Conservation (phyloP, 805 yeast species). For the Lachancea lanzarotensis region DNA sequence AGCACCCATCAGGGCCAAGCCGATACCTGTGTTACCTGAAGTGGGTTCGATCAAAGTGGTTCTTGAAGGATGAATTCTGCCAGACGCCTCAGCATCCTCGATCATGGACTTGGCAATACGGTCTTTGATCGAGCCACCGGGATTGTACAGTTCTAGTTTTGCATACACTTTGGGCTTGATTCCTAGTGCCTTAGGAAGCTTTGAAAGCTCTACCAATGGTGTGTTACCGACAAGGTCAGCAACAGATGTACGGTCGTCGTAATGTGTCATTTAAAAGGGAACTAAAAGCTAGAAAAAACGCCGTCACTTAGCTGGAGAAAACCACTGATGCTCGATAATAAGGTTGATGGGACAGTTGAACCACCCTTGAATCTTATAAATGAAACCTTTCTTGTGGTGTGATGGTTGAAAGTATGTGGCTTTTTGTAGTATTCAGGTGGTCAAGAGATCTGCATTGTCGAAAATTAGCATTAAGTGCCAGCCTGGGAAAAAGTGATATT, state of each 20-base stretch:
- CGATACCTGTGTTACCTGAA: slow-evolving; percentile 88
- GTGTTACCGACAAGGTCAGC: slow-evolving; percentile 81
- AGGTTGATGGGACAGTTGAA: too few relatives aligned
- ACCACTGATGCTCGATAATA: too few relatives aligned
- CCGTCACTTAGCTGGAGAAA: too few relatives aligned
- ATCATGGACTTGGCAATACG: slow-evolving; percentile 85
- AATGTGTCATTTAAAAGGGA: slow-evolving; percentile 3
- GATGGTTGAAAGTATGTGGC: too few relatives aligned
- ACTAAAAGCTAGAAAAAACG: neutral
- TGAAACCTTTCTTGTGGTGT: too few relatives aligned
- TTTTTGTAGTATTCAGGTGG: too few relatives aligned
- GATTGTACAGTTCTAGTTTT: slow-evolving; percentile 76
- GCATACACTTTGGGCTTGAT: slow-evolving; percentile 66
- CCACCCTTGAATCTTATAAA: neutral
- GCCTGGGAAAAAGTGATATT: too few relatives aligned
- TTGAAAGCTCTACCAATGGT: slow-evolving; percentile 68
- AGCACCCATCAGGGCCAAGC: slow-evolving; percentile 81
- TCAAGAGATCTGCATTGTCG: neutral
- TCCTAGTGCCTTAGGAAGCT: slow-evolving; percentile 68
- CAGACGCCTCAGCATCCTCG: slow-evolving; percentile 72
- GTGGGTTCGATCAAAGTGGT: slow-evolving; percentile 83
- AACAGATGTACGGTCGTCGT: slow-evolving; percentile 27
- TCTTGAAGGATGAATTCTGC: slow-evolving; percentile 71
- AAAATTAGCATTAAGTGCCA: neutral
- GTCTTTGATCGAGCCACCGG: slow-evolving; percentile 88